Evolutionary conservation across 345 rosid species (phyloP).

Genomic region (Psidium guajava): DNA sequence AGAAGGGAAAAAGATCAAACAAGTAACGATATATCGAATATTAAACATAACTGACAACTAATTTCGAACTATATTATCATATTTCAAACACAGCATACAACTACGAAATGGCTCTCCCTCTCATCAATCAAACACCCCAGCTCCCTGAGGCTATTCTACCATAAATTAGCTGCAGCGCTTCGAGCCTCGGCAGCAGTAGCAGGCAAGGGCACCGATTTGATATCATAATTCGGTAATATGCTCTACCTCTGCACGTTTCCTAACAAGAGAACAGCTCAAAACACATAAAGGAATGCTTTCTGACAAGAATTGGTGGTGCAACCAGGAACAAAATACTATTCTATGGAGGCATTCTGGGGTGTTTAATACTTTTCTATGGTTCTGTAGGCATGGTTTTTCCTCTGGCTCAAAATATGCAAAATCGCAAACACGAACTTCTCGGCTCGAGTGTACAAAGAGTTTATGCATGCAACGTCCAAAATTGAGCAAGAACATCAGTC

Average conservation of each 20-base stretch:
- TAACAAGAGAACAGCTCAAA: not conserved
- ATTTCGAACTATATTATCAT: not conserved
- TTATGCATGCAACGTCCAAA: not conserved
- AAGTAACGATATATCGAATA: not conserved
- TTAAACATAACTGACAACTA: not conserved
- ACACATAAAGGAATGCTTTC: not conserved
- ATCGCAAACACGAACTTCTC: not conserved
- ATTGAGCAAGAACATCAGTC: not conserved
- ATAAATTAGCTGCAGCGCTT: not conserved
- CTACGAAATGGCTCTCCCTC: not conserved
- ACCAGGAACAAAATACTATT: not conserved
- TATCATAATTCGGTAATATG: not conserved
- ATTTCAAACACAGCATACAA: not conserved
- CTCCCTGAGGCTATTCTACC: not conserved
- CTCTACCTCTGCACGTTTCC: not conserved
- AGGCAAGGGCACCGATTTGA: not conserved
- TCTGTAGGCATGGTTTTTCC: not conserved
- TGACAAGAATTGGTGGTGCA: not conserved
- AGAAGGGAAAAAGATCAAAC: not conserved
- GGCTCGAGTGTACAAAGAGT: not conserved
- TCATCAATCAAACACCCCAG: not conserved
- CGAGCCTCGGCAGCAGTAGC: not conserved
- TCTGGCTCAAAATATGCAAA: not conserved
- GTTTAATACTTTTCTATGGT: not conserved
- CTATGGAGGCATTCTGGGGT: not conserved